These are phyloP conservation scores for Flaveria ramosissima DNA, from an alignment of 129 eudicot species.

Conservation along the genomic window DNA sequence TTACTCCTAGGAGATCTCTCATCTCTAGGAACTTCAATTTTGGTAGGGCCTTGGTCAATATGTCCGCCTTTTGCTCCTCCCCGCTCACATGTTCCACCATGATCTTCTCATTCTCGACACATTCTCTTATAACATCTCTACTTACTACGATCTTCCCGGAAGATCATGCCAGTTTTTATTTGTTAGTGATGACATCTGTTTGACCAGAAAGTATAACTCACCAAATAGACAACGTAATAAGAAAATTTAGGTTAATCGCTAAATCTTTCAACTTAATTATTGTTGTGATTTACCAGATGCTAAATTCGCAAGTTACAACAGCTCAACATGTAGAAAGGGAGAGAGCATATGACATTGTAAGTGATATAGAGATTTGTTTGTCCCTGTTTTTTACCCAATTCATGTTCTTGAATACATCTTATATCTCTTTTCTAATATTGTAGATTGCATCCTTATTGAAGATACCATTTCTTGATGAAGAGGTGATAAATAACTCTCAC, in stretches of 20 bases:
- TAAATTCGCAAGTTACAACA: slow-evolving; percentile 95
- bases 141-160: too few relatives aligned
- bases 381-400: neutral
- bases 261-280: neutral
- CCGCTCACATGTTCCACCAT: too few relatives aligned
- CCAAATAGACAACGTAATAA: neutral
- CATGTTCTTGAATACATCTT: neutral
- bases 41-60: too few relatives aligned
- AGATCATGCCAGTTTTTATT: neutral
- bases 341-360: slow-evolving; percentile 90
- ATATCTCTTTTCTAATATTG: slow-evolving; percentile 9
- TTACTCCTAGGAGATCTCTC: too few relatives aligned
- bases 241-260: neutral
- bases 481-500: slow-evolving; percentile 57
- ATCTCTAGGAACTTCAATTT: too few relatives aligned
- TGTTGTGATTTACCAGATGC: slow-evolving; percentile 50
- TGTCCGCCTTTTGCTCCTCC: too few relatives aligned
- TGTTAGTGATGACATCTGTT: neutral
- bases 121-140: too few relatives aligned
- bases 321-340: slow-evolving; percentile 95
- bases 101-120: too few relatives aligned
- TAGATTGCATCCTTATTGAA: slow-evolving; percentile 91
- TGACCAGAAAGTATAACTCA: neutral
- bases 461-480: slow-evolving; percentile 89
- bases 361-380: slow-evolving; percentile 23